Conservation (phyloP, 2,329 filamentous ascomycete species). For the Tolypocladium ovalisporum region DNA sequence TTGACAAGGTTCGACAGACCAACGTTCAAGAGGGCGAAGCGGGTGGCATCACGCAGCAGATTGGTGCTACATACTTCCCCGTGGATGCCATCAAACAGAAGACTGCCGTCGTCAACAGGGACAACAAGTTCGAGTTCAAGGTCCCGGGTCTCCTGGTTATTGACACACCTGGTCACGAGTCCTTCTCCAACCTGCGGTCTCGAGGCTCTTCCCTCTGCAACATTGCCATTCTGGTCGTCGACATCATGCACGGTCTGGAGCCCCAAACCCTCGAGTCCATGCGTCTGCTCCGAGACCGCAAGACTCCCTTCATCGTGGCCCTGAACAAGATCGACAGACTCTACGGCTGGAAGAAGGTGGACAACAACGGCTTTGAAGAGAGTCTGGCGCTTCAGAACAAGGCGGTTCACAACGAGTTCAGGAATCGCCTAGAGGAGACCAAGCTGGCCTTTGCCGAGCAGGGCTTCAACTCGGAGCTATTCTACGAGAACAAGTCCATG, state of each 20-base stretch:
- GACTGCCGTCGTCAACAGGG: constrained; percentile 84
- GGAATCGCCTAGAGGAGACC: constrained; percentile 77
- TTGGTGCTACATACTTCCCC: constrained; percentile 98
- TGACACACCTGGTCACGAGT: constrained; percentile 99
- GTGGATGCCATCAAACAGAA: constrained; percentile 87
- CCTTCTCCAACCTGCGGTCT: constrained; percentile 95
- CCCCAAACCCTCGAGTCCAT: constrained; percentile 97
- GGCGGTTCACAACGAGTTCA: constrained; percentile 89
- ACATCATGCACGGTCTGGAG: constrained; percentile 99
- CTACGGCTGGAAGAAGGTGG: constrained; percentile 97
- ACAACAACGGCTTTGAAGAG: constrained; percentile 97
- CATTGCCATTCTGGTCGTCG: constrained; percentile 96
- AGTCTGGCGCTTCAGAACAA: constrained; percentile 83
- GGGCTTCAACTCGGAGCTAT: constrained; percentile 95
- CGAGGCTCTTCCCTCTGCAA: constrained; percentile 97
- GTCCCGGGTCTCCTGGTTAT: constrained; percentile 94
- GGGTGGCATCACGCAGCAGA: constrained; percentile 98
- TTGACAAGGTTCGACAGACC: constrained; percentile 96
- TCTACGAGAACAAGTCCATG: constrained; percentile 97
- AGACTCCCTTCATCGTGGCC: constrained; percentile 96
- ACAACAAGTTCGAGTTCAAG: constrained; percentile 89
- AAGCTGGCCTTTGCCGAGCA: constrained; percentile 93
- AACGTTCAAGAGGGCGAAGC: constrained; percentile 99
- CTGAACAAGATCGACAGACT: constrained; percentile 99
- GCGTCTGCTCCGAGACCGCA: constrained; percentile 81